These are phyloP conservation scores for Lasiosphaeria ovina DNA, from an alignment of 495 filamentous ascomycete genomes.

Conservation along the genomic window DNA sequence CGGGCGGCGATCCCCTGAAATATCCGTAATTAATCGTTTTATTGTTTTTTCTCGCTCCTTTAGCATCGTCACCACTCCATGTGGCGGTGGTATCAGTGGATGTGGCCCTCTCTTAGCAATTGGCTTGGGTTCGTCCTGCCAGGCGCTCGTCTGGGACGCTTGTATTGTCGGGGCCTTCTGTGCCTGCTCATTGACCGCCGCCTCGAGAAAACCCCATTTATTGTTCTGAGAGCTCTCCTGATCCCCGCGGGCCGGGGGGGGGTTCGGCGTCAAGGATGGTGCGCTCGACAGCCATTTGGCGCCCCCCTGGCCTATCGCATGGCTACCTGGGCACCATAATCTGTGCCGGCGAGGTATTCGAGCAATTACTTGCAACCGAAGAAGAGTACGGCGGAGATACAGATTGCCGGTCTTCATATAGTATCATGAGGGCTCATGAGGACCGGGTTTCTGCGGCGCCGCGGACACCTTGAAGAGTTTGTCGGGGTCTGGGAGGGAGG, in stretches of 20 bases:
- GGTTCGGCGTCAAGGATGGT: not conserved
- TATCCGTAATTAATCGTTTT: too few relatives aligned
- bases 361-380: constrained; percentile 52
- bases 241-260: not conserved
- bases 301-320: constrained; percentile 52
- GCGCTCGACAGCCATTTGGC: constrained; percentile 21
- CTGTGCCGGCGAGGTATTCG: constrained; percentile 47
- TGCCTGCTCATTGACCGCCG: too few relatives aligned
- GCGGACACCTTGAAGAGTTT: constrained; percentile 2
- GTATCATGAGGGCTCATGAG: constrained; percentile 33
- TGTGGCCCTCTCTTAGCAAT: too few relatives aligned
- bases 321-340: constrained; percentile 51
- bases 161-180: too few relatives aligned
- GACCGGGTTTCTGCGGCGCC: constrained; percentile 17
- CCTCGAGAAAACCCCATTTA: too few relatives aligned
- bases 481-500: not conserved
- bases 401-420: constrained; percentile 39
- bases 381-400: constrained; percentile 38
- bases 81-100: too few relatives aligned
- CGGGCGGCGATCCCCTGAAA: too few relatives aligned
- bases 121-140: too few relatives aligned
- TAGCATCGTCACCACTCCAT: too few relatives aligned
- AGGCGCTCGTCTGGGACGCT: too few relatives aligned
- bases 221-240: not conserved
- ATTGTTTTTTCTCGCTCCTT: too few relatives aligned